These are phyloP conservation scores for Spirogloea muscicola DNA, from an alignment of 139 green algal species.

Conservation along the genomic window DNA sequence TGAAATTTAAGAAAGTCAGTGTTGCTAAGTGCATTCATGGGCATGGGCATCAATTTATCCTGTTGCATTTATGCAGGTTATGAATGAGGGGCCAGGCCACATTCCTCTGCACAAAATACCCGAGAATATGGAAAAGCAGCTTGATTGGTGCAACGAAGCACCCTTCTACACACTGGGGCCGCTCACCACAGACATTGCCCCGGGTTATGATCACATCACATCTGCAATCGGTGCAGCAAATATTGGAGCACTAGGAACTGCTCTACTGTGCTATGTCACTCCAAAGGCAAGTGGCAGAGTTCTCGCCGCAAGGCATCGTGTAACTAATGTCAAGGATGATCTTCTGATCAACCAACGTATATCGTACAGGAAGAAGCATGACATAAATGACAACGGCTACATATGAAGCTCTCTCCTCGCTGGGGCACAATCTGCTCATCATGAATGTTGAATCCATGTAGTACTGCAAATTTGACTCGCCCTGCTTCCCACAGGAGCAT, in stretches of 20 bases:
- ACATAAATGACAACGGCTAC: too few species aligned
- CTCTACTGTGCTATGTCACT: constrained; percentile 93
- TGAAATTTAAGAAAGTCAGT: background rate
- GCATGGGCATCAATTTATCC: constrained; percentile 8
- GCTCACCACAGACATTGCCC: constrained; percentile 87
- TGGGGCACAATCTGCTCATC: too few species aligned
- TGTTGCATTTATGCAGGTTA: constrained; percentile 64
- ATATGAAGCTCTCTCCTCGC: too few species aligned
- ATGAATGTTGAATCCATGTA: too few species aligned
- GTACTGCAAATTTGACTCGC: too few species aligned
- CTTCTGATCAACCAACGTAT: too few species aligned
- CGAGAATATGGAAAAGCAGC: constrained; percentile 79
- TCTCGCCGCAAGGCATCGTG: too few species aligned
- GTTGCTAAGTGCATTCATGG: background rate
- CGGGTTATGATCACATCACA: constrained; percentile 95
- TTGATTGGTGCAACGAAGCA: constrained; percentile 78
- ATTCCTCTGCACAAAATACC: constrained; percentile 90
- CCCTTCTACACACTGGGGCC: constrained; percentile 94
- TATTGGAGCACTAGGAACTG: constrained; percentile 79
- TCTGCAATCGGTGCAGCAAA: constrained; percentile 86
- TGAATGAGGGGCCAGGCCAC: constrained; percentile 91
- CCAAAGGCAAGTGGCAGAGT: constrained; percentile 68
- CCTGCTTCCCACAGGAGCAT: constrained; percentile 65
- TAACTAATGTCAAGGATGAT: too few species aligned
- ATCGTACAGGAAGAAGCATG: too few species aligned